Percentiles rank a stretch among this genome's conserved stretches.
Conservation (phyloP, 1,284 basidiomycete genomes). For the Cerioporus squamosus region DNA sequence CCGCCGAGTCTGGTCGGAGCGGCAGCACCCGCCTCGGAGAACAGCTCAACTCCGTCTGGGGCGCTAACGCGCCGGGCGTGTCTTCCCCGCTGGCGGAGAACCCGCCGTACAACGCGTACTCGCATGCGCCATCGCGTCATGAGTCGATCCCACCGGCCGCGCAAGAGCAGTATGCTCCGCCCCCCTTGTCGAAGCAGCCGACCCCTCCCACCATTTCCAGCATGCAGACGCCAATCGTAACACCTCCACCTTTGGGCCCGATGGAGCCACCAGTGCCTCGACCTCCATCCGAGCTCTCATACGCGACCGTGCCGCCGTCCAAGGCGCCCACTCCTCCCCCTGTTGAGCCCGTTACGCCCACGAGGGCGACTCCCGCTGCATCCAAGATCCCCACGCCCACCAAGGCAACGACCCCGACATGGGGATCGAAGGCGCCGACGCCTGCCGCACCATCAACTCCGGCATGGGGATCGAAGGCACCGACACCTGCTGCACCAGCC, state of each 20-base stretch:
- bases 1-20: slow-evolving; percentile 36
- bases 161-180: slow-evolving; percentile 17
- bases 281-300: slow-evolving; percentile 24
- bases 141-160: slow-evolving; percentile 29
- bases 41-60: slow-evolving; percentile 38
- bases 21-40: slow-evolving; percentile 36
- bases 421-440: slow-evolving; percentile 17
- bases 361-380: slow-evolving; percentile 12
- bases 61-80: slow-evolving; percentile 25
- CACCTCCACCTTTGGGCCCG: slow-evolving; percentile 16
- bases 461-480: slow-evolving; percentile 21
- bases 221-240: slow-evolving; percentile 13
- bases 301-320: slow-evolving; percentile 13
- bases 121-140: slow-evolving; percentile 22
- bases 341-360: slow-evolving; percentile 11
- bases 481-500: no score
- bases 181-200: slow-evolving; percentile 16
- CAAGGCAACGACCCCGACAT: slow-evolving; percentile 22
- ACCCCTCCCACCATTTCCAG: slow-evolving; percentile 21
- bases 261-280: slow-evolving; percentile 7
- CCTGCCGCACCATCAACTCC: no score
- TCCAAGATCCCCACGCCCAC: slow-evolving; percentile 27
- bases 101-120: slow-evolving; percentile 23
- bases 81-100: slow-evolving; percentile 22
- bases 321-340: slow-evolving; percentile 21